Evolutionary conservation across 225 moss, liverwort and hornwort species (phyloP), one percentile per base, ranked within the genome.

Genomic region (Sphagnum tenellum): DNA sequence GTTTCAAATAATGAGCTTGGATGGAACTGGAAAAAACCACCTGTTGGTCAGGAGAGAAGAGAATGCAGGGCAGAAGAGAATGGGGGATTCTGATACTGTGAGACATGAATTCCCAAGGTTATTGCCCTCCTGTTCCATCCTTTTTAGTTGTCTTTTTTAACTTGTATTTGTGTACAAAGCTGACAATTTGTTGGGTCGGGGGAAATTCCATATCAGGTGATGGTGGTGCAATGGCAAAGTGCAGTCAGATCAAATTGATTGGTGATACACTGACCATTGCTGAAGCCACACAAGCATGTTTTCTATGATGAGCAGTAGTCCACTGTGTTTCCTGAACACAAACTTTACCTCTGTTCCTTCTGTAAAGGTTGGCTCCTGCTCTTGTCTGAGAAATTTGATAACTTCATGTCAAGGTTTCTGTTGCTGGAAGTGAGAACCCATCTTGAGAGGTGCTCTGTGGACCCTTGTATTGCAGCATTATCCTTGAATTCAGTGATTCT

Each of bases 21-120:
- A 92, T 98, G 96, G 96, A 98, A 98, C 68, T 93, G 89, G 92
- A 84, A 74, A 75, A 87, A 92, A 50, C 96, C 96, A 12, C 9
- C 76, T 13, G 76, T 79, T 64, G 90, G 81, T 0, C 70, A 78
- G 59, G 83, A 88, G 80, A 85, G 89, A 5, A 93, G 96, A n/a
- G 96, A 98, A 92, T 71, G 93, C 92, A 5, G 93, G 93, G 96
- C 96, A 98, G 51, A 90, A 93, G 66, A 86, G 96, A 50, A 74
- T 83, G 29, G 96, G 96, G 11, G 93, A 93, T 66, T 59, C 79
- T 68, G 96, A 98, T 61, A 84, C 83, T 74, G 96, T 93, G 72
- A 83, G 86, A 29, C 29, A 29, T 29, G 29, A 29, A 29, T 29
- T 29, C 29, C 29, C 29, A 29, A 29, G 29, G 29, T 29, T 29